Conservation (phyloP, 1,284 basidiomycete genomes). For the Boletus hoseneyae region DNA sequence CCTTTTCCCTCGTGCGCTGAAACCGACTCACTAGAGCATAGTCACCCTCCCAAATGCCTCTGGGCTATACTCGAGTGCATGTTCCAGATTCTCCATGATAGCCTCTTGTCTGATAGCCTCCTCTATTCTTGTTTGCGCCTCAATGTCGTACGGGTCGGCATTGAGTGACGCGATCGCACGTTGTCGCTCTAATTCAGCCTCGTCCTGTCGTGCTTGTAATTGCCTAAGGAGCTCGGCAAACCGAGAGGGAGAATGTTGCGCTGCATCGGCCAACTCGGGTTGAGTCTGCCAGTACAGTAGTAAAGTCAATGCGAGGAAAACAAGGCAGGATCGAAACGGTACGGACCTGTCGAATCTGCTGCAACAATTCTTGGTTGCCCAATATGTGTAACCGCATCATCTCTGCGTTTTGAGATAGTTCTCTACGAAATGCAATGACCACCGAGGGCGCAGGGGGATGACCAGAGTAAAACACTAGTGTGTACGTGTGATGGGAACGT, state of each 20-base stretch:
- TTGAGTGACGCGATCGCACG: constrained; percentile 71
- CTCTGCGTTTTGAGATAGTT: constrained; percentile 78
- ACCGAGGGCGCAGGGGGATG: not conserved
- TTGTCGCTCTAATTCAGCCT: constrained; percentile 53
- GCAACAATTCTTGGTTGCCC: constrained; percentile 79
- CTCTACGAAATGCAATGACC: constrained; percentile 34
- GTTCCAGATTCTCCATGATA: constrained; percentile 87
- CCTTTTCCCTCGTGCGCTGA: not conserved
- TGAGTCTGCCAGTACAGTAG: constrained; percentile 51
- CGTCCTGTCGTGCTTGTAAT: constrained; percentile 54
- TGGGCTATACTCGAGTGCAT: constrained; percentile 89
- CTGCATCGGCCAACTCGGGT: constrained; percentile 81
- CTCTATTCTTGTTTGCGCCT: constrained; percentile 91
- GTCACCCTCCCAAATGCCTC: constrained; percentile 93
- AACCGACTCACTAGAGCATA: constrained; percentile 84
- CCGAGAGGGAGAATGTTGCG: constrained; percentile 59
- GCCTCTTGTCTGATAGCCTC: constrained; percentile 90
- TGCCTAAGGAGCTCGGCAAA: constrained; percentile 75
- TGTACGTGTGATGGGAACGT: not conserved
- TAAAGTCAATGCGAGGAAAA: not conserved
- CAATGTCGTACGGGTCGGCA: constrained; percentile 86
- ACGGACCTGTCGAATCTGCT: constrained; percentile 66
- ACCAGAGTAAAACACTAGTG: not conserved
- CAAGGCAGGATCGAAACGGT: not conserved
- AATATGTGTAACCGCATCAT: constrained; percentile 87